These are phyloP conservation scores for Monosporascus ibericus DNA, from an alignment of 2,329 filamentous ascomycete genomes.

Conservation along the genomic window DNA sequence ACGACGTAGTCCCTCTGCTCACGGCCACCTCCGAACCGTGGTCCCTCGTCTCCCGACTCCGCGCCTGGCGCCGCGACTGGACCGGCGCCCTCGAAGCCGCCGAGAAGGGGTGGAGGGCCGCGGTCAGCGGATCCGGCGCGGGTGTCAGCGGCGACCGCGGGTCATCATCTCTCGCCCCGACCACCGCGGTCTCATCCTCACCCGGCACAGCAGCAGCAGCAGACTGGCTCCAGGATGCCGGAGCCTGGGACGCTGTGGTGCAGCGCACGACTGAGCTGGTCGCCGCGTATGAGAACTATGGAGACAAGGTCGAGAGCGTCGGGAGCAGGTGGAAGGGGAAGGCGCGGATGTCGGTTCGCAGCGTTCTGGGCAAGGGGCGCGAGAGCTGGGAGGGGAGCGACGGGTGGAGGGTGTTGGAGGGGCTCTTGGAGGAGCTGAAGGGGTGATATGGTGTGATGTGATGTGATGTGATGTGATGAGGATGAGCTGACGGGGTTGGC, in stretches of 20 bases:
- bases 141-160: conserved; percentile 53
- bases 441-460: conserved; percentile 1
- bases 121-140: conserved; percentile 43
- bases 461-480: conserved; percentile 4
- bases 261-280: conserved; percentile 75
- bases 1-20: conserved; percentile 72
- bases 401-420: conserved; percentile 59
- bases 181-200: conserved; percentile 39
- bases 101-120: conserved; percentile 84
- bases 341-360: conserved; percentile 75
- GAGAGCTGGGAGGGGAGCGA: conserved; percentile 74
- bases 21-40: conserved; percentile 74
- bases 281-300: conserved; percentile 76
- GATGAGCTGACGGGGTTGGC: no score
- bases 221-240: conserved; percentile 51
- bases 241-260: conserved; percentile 67
- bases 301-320: conserved; percentile 57
- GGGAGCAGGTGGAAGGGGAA: conserved; percentile 84
- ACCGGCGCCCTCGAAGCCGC: conserved; percentile 71
- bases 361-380: conserved; percentile 75
- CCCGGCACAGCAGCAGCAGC: conserved; percentile 24
- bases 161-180: conserved; percentile 60
- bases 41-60: conserved; percentile 64
- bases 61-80: conserved; percentile 67
- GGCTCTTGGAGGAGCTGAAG: conserved; percentile 46